These are phyloP conservation scores for Rhazya stricta DNA, from an alignment of 257 asterid species.

Conservation along the genomic window DNA sequence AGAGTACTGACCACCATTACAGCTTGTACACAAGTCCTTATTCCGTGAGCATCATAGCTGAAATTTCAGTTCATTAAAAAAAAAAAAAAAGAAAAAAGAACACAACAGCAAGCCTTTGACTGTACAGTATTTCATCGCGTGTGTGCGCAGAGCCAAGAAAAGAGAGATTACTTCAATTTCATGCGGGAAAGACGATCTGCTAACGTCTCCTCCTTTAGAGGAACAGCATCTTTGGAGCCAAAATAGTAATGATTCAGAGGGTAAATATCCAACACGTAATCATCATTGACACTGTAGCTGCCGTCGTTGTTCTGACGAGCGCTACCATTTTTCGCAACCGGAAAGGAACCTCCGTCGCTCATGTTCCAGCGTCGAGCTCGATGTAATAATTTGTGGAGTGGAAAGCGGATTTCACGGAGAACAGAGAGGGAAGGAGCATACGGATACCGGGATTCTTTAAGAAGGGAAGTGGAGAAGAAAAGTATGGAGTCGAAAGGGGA, in stretches of 20 bases:
- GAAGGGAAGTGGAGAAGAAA: not conserved
- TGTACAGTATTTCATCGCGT: not conserved
- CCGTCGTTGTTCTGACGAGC: slow-evolving; percentile 6
- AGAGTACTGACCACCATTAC: slow-evolving; percentile 63
- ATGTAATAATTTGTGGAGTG: not conserved
- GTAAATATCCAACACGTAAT: slow-evolving; percentile 48
- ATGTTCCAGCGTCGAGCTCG: slow-evolving; percentile 12
- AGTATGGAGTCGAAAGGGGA: not conserved
- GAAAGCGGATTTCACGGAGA: not conserved
- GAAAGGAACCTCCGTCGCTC: slow-evolving; percentile 26
- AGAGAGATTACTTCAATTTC: slow-evolving; percentile 50
- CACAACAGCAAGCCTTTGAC: not conserved
- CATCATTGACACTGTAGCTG: slow-evolving; percentile 3
- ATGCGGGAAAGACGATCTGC: slow-evolving; percentile 68
- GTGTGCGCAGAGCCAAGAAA: not conserved
- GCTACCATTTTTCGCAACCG: slow-evolving; percentile 12
- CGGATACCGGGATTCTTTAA: not conserved
- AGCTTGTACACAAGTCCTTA: slow-evolving; percentile 79
- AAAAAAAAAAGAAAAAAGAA: not conserved
- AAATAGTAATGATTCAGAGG: slow-evolving; percentile 79
- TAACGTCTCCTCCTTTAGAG: slow-evolving; percentile 46
- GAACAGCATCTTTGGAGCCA: slow-evolving; percentile 54
- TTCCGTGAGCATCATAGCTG: slow-evolving; percentile 73
- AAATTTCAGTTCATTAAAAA: slow-evolving; percentile 13
- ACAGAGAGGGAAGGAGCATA: not conserved